Conservation (phyloP, 2,329 filamentous ascomycete genomes). For the Ciborinia camelliae region DNA sequence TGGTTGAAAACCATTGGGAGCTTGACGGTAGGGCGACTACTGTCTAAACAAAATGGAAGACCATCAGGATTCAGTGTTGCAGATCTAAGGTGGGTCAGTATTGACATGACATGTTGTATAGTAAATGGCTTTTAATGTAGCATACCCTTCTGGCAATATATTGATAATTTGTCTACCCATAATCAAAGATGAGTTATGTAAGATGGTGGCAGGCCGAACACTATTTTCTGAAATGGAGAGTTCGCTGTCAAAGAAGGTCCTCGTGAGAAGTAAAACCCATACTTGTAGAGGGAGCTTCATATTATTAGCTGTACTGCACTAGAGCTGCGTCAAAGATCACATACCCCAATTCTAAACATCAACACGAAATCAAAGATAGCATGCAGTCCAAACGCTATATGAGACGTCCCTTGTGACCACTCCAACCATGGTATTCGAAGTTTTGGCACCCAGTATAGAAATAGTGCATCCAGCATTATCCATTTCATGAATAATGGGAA, state of each 20-base stretch:
- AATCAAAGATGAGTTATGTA: constrained; percentile 91
- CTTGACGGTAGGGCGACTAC: constrained; percentile 55
- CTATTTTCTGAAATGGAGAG: constrained; percentile 88
- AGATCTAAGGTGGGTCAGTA: constrained; percentile 50
- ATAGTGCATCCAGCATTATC: constrained; percentile 80
- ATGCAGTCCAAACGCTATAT: constrained; percentile 70
- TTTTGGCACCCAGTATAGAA: constrained; percentile 81
- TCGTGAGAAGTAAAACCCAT: constrained; percentile 69
- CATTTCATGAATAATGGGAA: constrained; percentile 92
- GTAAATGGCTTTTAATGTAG: constrained; percentile 13
- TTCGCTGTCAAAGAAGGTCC: constrained; percentile 88
- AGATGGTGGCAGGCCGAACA: constrained; percentile 81
- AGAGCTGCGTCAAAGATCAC: constrained; percentile 34
- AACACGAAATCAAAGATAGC: constrained; percentile 74
- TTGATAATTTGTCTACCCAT: constrained; percentile 97
- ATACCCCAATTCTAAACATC: constrained; percentile 85
- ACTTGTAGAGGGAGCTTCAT: constrained; percentile 66
- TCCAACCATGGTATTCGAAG: constrained; percentile 96
- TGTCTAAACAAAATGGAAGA: constrained; percentile 76
- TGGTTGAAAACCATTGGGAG: constrained; percentile 93
- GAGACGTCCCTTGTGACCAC: constrained; percentile 63
- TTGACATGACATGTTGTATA: background rate
- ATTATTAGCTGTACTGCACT: constrained; percentile 21
- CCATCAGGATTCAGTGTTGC: constrained; percentile 82
- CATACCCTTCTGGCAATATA: constrained; percentile 86